A percentile compares a stretch with the other conserved stretches of the same genome.
These are phyloP conservation scores for Kodamaea derodonti DNA, from an alignment of 1,139 yeast species.

Conservation along the genomic window DNA sequence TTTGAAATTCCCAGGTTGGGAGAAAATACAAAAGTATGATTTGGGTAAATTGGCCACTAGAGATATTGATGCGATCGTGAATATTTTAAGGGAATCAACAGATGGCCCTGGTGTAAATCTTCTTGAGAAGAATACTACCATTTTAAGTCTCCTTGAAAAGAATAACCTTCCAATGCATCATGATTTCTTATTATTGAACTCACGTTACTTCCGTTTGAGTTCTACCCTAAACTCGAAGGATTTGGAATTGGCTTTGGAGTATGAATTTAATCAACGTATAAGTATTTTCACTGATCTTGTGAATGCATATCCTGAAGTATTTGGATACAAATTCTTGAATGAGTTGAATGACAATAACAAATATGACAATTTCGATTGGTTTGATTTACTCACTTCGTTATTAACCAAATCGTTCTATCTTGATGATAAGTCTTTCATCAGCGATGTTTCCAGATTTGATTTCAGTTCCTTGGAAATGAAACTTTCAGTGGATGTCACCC, in stretches of 20 bases:
- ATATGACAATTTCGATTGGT: slow-evolving; percentile 35
- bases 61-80: slow-evolving; percentile 16
- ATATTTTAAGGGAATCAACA: slow-evolving; percentile 8
- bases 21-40: slow-evolving; percentile 5
- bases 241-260: slow-evolving; percentile 27
- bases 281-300: slow-evolving; percentile 27
- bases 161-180: slow-evolving; percentile 34
- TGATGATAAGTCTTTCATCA: slow-evolving; percentile 30
- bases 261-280: slow-evolving; percentile 36
- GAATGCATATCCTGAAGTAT: slow-evolving; percentile 27
- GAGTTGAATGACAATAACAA: slow-evolving; percentile 17
- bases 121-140: background rate
- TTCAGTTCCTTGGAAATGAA: slow-evolving; percentile 33
- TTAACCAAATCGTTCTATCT: slow-evolving; percentile 45
- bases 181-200: slow-evolving; percentile 35
- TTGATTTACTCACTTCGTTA: slow-evolving; percentile 41
- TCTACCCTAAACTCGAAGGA: slow-evolving; percentile 17
- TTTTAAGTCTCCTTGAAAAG: slow-evolving; percentile 17
- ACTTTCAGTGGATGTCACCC: slow-evolving; percentile 29
- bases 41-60: slow-evolving; percentile 6
- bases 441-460: slow-evolving; percentile 40
- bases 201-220: slow-evolving; percentile 37
- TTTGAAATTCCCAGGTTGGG: background rate
- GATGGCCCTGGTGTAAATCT: slow-evolving; percentile 2
- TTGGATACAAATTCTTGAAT: slow-evolving; percentile 16